phyloP scores from a whole-genome alignment of 108 stramenopile genomes.

The Conticribra guillardii region DNA sequence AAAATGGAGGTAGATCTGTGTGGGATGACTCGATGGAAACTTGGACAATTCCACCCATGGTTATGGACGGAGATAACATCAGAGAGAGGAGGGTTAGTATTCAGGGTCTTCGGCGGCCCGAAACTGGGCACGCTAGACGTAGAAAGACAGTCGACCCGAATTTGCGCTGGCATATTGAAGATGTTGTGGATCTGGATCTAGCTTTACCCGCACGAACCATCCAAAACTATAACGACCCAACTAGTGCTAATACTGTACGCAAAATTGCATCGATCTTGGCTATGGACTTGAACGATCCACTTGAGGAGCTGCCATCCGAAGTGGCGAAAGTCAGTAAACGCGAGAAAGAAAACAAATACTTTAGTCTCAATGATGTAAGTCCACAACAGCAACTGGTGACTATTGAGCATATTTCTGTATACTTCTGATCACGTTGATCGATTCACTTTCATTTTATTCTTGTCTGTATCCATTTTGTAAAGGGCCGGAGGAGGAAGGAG shows the following conservation, averaged over 20 bases:
- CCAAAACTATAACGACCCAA: slow-evolving; percentile 52
- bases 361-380: slow-evolving; percentile 13
- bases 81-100: slow-evolving; percentile 49
- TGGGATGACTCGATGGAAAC: slow-evolving; percentile 79
- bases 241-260: slow-evolving; percentile 42
- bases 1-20: slow-evolving; percentile 66
- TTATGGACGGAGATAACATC: slow-evolving; percentile 21
- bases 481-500: too few relatives aligned
- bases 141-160: slow-evolving; percentile 73
- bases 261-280: slow-evolving; percentile 43
- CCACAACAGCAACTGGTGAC: too few relatives aligned
- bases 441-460: too few relatives aligned
- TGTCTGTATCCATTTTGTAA: too few relatives aligned
- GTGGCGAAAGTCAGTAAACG: not conserved
- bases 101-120: slow-evolving; percentile 59
- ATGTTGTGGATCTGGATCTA: slow-evolving; percentile 75
- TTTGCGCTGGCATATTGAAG: slow-evolving; percentile 69
- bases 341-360: too few relatives aligned
- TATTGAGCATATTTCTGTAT: too few relatives aligned
- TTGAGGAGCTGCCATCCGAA: slow-evolving; percentile 28
- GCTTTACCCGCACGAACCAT: slow-evolving; percentile 49
- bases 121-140: slow-evolving; percentile 80
- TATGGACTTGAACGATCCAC: slow-evolving; percentile 38
- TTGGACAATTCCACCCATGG: slow-evolving; percentile 66
- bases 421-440: too few relatives aligned